Percentiles rank a stretch among this genome's conserved stretches.
Evolutionary conservation across 106 monocot genomes (phyloP).

Genomic region (Platanthera zijinensis): DNA sequence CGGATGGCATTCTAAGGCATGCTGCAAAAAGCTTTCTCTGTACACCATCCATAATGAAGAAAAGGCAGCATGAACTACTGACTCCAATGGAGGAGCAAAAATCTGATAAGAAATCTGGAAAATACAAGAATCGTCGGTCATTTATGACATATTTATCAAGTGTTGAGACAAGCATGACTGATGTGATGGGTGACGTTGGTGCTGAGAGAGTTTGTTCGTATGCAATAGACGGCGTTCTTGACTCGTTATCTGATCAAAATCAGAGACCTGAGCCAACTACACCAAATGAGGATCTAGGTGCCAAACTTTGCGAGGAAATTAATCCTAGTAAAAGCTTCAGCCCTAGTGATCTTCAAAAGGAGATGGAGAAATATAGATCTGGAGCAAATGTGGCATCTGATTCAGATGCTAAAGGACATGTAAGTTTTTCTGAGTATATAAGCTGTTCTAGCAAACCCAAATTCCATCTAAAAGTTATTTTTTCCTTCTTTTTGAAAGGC

Average conservation of each 20-base stretch:
- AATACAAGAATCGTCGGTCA: neutral
- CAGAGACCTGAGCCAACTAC: neutral
- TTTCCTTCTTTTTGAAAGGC: too few relatives aligned
- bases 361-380: too few relatives aligned
- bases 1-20: slow-evolving; percentile 43
- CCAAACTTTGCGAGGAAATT: neutral
- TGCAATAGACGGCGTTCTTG: neutral
- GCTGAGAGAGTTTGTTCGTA: neutral
- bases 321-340: neutral
- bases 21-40: slow-evolving; percentile 55
- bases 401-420: neutral
- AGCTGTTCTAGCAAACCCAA: too few relatives aligned
- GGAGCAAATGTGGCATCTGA: neutral
- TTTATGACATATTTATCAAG: too few relatives aligned
- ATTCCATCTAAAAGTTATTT: too few relatives aligned
- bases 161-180: neutral
- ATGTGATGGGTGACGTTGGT: neutral
- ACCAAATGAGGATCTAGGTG: neutral
- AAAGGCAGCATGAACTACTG: slow-evolving; percentile 51
- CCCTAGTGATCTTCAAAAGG: too few relatives aligned
- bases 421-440: neutral
- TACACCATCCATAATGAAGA: slow-evolving; percentile 77
- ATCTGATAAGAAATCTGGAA: slow-evolving; percentile 32
- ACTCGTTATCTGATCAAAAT: neutral
- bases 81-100: slow-evolving; percentile 56